phyloP scores from a whole-genome alignment of 148 eudicot species.

The Nepenthes mirabilis region DNA sequence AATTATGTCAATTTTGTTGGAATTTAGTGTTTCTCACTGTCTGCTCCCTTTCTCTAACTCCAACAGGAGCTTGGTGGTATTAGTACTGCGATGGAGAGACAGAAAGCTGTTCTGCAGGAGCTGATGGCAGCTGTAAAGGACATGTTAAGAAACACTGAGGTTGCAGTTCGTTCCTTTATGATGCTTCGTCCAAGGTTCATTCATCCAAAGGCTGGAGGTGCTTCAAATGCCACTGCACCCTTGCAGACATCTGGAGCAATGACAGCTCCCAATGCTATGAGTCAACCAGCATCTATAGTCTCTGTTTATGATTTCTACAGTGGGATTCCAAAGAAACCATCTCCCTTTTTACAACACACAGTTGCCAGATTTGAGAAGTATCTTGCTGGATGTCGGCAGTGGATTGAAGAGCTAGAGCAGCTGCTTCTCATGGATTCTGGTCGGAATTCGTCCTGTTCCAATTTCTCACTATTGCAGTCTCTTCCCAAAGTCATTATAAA shows the following conservation, averaged over 20 bases:
- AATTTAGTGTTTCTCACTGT: neutral
- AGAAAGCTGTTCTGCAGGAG: constrained; percentile 68
- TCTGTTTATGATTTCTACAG: constrained; percentile 71
- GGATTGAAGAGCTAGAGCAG: constrained; percentile 95
- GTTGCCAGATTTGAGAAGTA: constrained; percentile 79
- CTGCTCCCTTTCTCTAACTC: neutral
- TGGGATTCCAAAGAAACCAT: constrained; percentile 84
- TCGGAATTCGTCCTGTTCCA: constrained; percentile 33
- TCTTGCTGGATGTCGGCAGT: constrained; percentile 69
- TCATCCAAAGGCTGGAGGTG: constrained; percentile 43
- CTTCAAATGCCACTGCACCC: constrained; percentile 31
- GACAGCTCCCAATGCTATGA: constrained; percentile 16
- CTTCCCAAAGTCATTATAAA: constrained; percentile 88
- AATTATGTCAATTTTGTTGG: no score
- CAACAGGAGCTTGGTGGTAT: constrained; percentile 88
- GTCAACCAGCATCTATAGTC: constrained; percentile 37
- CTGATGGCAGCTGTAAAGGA: constrained; percentile 62
- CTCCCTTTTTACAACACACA: constrained; percentile 74
- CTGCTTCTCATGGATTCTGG: constrained; percentile 61
- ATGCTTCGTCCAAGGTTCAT: constrained; percentile 80
- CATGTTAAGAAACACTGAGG: constrained; percentile 78
- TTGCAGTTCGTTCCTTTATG: constrained; percentile 84
- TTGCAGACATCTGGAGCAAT: constrained; percentile 48
- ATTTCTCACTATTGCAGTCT: constrained; percentile 68
- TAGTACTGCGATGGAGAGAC: constrained; percentile 71